Conservation (phyloP, 2,329 filamentous ascomycete species). For the Alternaria sp. region DNA sequence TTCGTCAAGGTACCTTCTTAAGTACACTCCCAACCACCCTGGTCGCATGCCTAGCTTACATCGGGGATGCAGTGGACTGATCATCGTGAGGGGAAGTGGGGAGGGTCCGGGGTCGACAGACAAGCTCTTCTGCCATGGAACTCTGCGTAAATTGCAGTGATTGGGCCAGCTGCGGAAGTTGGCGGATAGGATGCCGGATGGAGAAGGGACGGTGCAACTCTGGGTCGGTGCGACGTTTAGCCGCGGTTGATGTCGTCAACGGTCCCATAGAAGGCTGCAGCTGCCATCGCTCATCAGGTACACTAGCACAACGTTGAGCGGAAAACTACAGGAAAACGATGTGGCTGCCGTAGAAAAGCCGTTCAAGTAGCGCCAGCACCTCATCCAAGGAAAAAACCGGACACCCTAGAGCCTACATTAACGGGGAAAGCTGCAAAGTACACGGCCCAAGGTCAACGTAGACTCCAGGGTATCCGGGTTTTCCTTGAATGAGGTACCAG, state of each 20-base stretch:
- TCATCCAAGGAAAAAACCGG: not conserved
- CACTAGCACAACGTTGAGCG: not conserved
- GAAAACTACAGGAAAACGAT: not conserved
- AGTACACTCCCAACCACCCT: slow-evolving; percentile 13
- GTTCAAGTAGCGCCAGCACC: not conserved
- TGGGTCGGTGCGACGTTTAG: not conserved
- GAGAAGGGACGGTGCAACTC: not conserved
- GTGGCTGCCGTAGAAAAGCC: not conserved
- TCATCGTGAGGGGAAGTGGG: slow-evolving; percentile 25
- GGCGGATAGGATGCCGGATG: slow-evolving; percentile 2
- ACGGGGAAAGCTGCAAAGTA: not conserved
- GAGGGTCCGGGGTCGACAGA: slow-evolving; percentile 15
- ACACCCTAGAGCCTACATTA: not conserved
- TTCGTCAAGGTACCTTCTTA: slow-evolving; percentile 5
- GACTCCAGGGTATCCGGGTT: not conserved
- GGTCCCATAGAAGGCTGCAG: not conserved
- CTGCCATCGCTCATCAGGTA: not conserved
- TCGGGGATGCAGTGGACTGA: not conserved
- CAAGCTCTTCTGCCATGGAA: slow-evolving; percentile 2
- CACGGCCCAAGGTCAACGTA: not conserved
- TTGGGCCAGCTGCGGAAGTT: not conserved
- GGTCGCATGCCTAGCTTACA: slow-evolving; percentile 6
- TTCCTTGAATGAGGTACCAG: not conserved
- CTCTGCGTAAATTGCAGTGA: slow-evolving; percentile 11
- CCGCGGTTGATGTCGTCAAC: slow-evolving; percentile 1